Evolutionary conservation across 2,329 filamentous ascomycete genomes (phyloP), one percentile per base, ranked within the genome.

Genomic region (Fusarium ramigenum): DNA sequence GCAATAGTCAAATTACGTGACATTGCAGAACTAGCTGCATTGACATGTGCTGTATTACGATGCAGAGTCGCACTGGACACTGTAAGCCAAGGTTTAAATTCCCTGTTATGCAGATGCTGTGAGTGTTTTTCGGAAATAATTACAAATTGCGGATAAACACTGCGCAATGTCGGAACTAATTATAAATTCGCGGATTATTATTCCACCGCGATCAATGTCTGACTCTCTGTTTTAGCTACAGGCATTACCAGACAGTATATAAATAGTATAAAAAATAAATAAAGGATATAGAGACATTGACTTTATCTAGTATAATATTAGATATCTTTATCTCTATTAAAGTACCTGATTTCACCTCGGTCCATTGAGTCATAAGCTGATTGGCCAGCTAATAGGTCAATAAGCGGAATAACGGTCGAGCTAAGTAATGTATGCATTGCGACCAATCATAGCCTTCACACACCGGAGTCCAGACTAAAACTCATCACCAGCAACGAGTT

Each of bases 221-320:
- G 2, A 9, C 2, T 6, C 8, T n/a, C 11, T 28, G 28, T 28
- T 28, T 28, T 28, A 28, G 28, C 28, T 28, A 28, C 28, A 28
- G 28, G 28, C 25, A 25, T 32, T 32, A 32, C 32, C 32, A 32
- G 32, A 32, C 12, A 32, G 12, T 5, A 32, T 32, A 32, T 14
- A 14, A 2, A 32, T 32, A 32, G 32, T 32, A 32, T 32, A 32
- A 32, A 32, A 32, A 32, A 5, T 14, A 14, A 32, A 12, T 11
- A 21, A 28, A 30, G 4, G 1, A 19, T 0, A 5, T 2, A 4
- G 3, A 4, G 4, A 2, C 4, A 30, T n/a, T 3, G 4, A 10
- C 4, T 15, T 21, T 11, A 21, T 8, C 3, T 11, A 2, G 4
- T 4, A 11, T 11, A 1, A 5, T 2, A 2, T 7, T 47, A 6